Evolutionary conservation across 129 eudicot genomes (phyloP), one percentile per base, ranked within the genome.

Genomic region (Helichrysum umbraculigerum): DNA sequence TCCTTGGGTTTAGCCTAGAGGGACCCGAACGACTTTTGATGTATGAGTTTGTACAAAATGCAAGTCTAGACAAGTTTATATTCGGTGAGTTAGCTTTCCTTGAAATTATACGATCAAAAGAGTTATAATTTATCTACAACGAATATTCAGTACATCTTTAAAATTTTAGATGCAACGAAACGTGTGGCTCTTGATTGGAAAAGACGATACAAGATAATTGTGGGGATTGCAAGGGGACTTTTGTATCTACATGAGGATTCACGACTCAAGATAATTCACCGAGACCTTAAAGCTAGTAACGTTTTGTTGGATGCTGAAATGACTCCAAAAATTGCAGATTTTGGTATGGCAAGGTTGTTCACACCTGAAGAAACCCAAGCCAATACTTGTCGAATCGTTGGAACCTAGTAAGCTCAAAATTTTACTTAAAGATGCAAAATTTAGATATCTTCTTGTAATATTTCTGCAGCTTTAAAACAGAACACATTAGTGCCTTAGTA

Each of bases 201-300:
- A n/a, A 78, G 19, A 7, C 79, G 90, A 7, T 81, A 73, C 74
- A 83, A 81, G 37, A 83, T 86, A 19, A 66, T 86, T 1, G 15
- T 7, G 21, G 86, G 88, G 2, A 50, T 86, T 28, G 90, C 86
- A 10, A 72, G 61, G 37, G 87, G 90, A n/a, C 73, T 86, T 50
- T 9, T 83, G 22, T 86, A 86, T 61, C 74, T 86, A 56, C 90
- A 83, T 25, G 83, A 83, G 58, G 90, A 86, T 78, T 86, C 87
- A 29, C 84, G 81, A 34, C 67, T 80, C 50, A 74, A 73, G 59
- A 82, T 86, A 17, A 61, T 86, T 37, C 87, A 83, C 57, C 87
- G 84, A 17, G 86, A 82, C 66, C 30, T 85, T 30, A 85, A 85
- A 79, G 83, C 89, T 3, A 82, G 89, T 76, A 82, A 86, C 22